Conservation (phyloP, 148 eudicot species). For the Simmondsia chinensis region DNA sequence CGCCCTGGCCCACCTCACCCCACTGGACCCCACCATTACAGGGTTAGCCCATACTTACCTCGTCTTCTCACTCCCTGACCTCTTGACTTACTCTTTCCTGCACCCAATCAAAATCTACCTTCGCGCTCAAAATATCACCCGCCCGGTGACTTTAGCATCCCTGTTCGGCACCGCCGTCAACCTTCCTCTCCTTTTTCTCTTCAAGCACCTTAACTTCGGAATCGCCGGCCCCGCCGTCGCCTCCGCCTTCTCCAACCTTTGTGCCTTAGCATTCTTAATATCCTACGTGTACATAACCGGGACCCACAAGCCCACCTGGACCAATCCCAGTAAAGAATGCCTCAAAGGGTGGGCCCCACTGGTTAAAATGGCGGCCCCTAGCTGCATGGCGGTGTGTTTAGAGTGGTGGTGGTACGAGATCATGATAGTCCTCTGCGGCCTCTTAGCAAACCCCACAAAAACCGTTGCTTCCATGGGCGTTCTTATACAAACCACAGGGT, state of each 20-base stretch:
- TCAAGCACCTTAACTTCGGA: constrained; percentile 28
- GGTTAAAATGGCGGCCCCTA: constrained; percentile 52
- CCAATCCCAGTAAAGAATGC: constrained; percentile 42
- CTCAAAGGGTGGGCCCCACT: constrained; percentile 64
- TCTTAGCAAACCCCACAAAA: constrained; percentile 50
- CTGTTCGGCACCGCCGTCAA: constrained; percentile 44
- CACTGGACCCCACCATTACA: constrained; percentile 40
- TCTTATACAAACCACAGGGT: constrained; percentile 66
- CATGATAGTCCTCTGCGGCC: constrained; percentile 78
- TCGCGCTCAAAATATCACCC: constrained; percentile 78
- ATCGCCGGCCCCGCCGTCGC: constrained; percentile 67
- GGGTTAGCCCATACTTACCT: constrained; percentile 44
- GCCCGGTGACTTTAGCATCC: constrained; percentile 57
- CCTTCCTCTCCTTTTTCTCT: constrained; percentile 34
- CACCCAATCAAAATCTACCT: constrained; percentile 73
- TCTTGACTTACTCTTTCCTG: constrained; percentile 45
- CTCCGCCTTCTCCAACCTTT: constrained; percentile 46
- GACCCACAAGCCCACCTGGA: constrained; percentile 52
- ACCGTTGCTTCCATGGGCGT: constrained; percentile 82
- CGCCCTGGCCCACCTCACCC: constrained; percentile 23
- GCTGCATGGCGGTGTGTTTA: constrained; percentile 66
- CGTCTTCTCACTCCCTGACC: constrained; percentile 48
- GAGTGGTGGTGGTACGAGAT: constrained; percentile 99
- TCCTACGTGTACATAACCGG: constrained; percentile 38
- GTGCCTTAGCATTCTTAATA: constrained; percentile 26